Evolutionary conservation across 148 eudicot genomes (phyloP).

Genomic region (Heliamphora exappendiculata): DNA sequence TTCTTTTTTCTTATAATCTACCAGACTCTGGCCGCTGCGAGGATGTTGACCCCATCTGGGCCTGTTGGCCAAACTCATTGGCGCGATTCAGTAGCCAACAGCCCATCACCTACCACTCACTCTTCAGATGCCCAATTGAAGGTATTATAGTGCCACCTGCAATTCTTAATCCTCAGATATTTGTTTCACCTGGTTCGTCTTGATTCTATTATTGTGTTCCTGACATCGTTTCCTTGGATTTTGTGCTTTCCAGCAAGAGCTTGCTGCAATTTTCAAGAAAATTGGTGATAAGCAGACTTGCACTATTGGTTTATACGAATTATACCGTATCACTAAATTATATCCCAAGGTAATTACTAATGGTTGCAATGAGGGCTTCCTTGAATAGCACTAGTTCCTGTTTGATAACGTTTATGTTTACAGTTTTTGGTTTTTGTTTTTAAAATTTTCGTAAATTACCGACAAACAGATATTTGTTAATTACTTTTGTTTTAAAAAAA

Average conservation of each 20-base stretch:
- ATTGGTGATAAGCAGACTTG: constrained; percentile 99
- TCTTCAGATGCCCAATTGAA: constrained; percentile 91
- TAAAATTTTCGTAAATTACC: no score
- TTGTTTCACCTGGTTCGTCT: constrained; percentile 9
- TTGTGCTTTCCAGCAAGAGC: constrained; percentile 73
- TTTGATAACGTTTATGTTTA: no score
- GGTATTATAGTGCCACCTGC: constrained; percentile 27
- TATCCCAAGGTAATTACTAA: constrained; percentile 78
- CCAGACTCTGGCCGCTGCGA: constrained; percentile 97
- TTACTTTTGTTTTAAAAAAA: no score
- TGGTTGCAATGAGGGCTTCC: neutral
- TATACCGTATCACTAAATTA: constrained; percentile 84
- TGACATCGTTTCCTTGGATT: neutral
- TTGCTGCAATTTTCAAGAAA: constrained; percentile 96
- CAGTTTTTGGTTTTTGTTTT: no score
- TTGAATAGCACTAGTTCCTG: neutral
- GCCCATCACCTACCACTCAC: constrained; percentile 61
- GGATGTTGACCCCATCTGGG: constrained; percentile 92
- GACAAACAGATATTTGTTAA: no score
- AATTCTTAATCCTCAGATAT: neutral
- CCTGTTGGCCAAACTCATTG: constrained; percentile 88
- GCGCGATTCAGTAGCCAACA: constrained; percentile 85
- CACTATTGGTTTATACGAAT: constrained; percentile 85
- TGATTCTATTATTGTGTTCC: constrained; percentile 3
- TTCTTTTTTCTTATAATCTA: neutral